phyloP scores from a whole-genome alignment of 179 eudicot genomes.

The Corrigiola litoralis region DNA sequence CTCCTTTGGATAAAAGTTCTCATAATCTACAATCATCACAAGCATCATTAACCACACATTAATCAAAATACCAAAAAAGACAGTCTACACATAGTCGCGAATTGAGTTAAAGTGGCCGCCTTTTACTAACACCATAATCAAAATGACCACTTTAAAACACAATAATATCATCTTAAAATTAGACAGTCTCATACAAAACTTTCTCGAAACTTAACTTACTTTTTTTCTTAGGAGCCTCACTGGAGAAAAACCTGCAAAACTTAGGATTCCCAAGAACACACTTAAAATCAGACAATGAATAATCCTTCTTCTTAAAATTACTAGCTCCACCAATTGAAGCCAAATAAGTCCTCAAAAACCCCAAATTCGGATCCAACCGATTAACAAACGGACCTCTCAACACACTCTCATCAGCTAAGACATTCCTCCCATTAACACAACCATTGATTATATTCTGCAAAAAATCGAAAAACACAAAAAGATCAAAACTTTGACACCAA shows the following conservation, averaged over 20 bases:
- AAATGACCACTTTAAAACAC: too few relatives aligned
- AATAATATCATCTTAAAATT: not conserved
- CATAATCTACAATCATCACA: constrained; percentile 45
- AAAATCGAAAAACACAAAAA: constrained; percentile 9
- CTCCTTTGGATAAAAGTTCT: constrained; percentile 74
- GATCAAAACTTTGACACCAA: not conserved
- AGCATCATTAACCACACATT: not conserved
- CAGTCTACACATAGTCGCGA: too few relatives aligned
- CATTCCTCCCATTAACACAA: constrained; percentile 29
- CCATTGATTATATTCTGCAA: constrained; percentile 51
- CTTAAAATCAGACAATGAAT: constrained; percentile 44
- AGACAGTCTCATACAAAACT: not conserved
- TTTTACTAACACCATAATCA: too few relatives aligned
- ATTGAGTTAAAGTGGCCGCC: too few relatives aligned
- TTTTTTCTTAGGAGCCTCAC: constrained; percentile 66
- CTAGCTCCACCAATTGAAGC: constrained; percentile 41
- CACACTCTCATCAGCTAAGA: constrained; percentile 22
- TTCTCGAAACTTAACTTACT: constrained; percentile 34
- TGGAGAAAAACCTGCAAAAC: constrained; percentile 48
- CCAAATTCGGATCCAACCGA: constrained; percentile 37
- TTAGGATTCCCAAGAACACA: constrained; percentile 44
- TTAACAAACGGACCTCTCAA: constrained; percentile 19
- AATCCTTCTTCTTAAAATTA: constrained; percentile 22
- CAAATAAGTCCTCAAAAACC: constrained; percentile 52
- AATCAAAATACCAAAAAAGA: not conserved